Evolutionary conservation across 192 early-diverging fungal genomes (phyloP).

Genomic region (Coemansia sp.): DNA sequence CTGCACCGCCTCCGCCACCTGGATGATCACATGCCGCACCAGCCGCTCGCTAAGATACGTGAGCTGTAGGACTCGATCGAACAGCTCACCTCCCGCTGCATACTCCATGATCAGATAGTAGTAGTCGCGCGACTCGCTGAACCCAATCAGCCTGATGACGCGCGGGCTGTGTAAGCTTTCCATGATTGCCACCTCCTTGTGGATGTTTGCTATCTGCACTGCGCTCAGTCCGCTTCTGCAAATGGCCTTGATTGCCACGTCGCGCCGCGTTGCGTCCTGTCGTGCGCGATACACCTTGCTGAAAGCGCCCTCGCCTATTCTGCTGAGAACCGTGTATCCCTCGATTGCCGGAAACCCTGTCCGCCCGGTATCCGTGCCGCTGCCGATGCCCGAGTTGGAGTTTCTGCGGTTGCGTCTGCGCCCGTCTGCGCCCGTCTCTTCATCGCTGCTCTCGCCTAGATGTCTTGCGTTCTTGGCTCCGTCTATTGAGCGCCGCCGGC

Average conservation of each 20-base stretch:
- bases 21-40: constrained; percentile 78
- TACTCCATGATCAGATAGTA: constrained; percentile 82
- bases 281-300: constrained; percentile 78
- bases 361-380: constrained; percentile 26
- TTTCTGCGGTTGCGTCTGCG: constrained; percentile 23
- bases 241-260: constrained; percentile 85
- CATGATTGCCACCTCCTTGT: constrained; percentile 87
- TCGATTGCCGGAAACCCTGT: constrained; percentile 49
- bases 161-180: constrained; percentile 74
- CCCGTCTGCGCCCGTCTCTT: constrained; percentile 14
- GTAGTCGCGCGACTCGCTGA: constrained; percentile 72
- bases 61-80: constrained; percentile 79
- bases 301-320: constrained; percentile 71
- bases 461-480: constrained; percentile 31
- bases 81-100: constrained; percentile 87
- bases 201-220: constrained; percentile 76
- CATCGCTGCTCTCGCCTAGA: constrained; percentile 32
- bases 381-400: constrained; percentile 38
- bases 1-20: constrained; percentile 80
- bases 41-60: constrained; percentile 80
- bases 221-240: constrained; percentile 71
- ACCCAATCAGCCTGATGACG: constrained; percentile 73
- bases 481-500: constrained; percentile 46
- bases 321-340: constrained; percentile 42
- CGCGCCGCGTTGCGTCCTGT: constrained; percentile 51